Percentiles rank a stretch among this genome's conserved stretches.
Evolutionary conservation across 2,329 filamentous ascomycete genomes (phyloP).

Genomic region (Bipolaris sorokiniana): DNA sequence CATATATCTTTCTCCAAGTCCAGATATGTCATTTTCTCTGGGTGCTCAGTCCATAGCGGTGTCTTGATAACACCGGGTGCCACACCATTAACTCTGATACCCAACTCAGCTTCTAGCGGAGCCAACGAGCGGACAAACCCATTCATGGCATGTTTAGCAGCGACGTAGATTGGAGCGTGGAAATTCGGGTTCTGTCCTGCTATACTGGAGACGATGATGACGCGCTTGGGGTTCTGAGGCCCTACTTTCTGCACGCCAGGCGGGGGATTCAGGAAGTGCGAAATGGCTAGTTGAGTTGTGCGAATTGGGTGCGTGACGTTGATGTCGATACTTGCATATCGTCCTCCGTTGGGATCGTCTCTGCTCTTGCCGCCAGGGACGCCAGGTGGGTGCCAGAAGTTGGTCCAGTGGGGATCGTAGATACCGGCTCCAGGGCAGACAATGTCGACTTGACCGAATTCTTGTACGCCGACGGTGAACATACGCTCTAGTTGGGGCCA

Average conservation of each 20-base stretch:
- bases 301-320: constrained; percentile 58
- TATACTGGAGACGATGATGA: constrained; percentile 54
- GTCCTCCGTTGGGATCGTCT: constrained; percentile 38
- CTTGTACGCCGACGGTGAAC: constrained; percentile 37
- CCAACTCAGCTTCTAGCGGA: constrained; percentile 55
- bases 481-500: constrained; percentile 45
- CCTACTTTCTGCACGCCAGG: constrained; percentile 40
- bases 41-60: constrained; percentile 66
- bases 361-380: constrained; percentile 31
- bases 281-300: constrained; percentile 56
- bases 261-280: constrained; percentile 50
- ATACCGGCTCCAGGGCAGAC: constrained; percentile 58
- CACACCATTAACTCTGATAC: constrained; percentile 65
- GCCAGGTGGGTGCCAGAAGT: constrained; percentile 58
- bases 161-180: constrained; percentile 53
- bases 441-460: constrained; percentile 52
- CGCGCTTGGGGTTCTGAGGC: constrained; percentile 52
- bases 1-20: constrained; percentile 58
- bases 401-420: constrained; percentile 56
- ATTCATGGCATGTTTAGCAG: constrained; percentile 54
- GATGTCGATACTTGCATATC: constrained; percentile 52
- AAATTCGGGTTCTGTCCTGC: constrained; percentile 50
- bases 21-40: constrained; percentile 63
- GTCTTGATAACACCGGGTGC: constrained; percentile 67
- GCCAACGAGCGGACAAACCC: constrained; percentile 59